phyloP scores from a whole-genome alignment of 371 early-diverging fungal species.

The Parasitella parasitica region DNA sequence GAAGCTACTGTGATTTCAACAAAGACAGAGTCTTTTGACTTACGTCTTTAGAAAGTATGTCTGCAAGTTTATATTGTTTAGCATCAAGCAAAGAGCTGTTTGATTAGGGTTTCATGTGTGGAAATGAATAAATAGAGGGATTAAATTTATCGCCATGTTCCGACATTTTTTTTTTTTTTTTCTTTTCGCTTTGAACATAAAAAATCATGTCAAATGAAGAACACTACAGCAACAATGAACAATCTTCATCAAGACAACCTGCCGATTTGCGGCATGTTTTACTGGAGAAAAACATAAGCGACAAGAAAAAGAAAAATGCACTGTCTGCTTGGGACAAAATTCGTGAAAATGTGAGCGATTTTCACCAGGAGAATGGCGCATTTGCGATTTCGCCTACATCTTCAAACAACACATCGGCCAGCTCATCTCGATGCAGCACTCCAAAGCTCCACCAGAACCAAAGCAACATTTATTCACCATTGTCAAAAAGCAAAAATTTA shows the following conservation, averaged over 20 bases:
- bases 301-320: not conserved
- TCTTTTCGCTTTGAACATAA: not conserved
- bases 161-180: not conserved
- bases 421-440: not conserved
- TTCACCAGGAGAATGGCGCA: not conserved
- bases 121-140: not conserved
- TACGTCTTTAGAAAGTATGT: slow-evolving; percentile 70
- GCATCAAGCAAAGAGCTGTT: slow-evolving; percentile 61
- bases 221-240: not conserved
- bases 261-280: not conserved
- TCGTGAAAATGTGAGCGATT: slow-evolving; percentile 6
- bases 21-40: slow-evolving; percentile 85
- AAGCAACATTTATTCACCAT: not conserved
- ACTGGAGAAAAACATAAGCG: not conserved
- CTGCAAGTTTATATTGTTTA: slow-evolving; percentile 84
- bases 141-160: not conserved
- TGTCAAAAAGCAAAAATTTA: not conserved
- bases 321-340: slow-evolving; percentile 13
- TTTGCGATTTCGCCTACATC: not conserved
- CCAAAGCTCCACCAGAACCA: not conserved
- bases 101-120: not conserved
- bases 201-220: not conserved
- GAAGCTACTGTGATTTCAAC: slow-evolving; percentile 84
- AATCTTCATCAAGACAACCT: not conserved
- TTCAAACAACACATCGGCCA: not conserved